Conservation (phyloP, 768 basidiomycete genomes). For the Boletus fagicola region DNA sequence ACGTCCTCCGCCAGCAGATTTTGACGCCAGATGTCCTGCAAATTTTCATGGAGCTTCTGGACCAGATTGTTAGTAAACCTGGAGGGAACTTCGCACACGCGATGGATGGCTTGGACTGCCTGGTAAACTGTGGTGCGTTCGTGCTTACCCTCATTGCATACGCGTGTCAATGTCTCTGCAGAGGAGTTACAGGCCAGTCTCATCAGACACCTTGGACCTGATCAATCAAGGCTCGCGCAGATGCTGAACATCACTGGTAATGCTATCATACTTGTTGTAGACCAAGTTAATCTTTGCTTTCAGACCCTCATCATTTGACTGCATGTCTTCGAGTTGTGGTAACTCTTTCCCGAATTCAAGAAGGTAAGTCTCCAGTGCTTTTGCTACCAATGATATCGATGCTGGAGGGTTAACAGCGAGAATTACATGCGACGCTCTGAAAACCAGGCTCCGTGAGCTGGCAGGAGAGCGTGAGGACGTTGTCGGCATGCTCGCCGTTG, state of each 20-base stretch:
- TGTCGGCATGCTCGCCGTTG: conserved; percentile 3
- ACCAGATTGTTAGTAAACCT: too few relatives aligned
- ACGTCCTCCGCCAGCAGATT: not conserved
- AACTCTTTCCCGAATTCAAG: not conserved
- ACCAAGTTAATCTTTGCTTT: not conserved
- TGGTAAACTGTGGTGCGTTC: conserved; percentile 12
- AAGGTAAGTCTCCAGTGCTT: conserved; percentile 2
- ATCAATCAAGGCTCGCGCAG: not conserved
- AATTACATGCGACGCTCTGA: not conserved
- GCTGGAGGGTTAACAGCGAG: not conserved
- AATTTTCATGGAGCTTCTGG: not conserved
- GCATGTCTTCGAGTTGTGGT: not conserved
- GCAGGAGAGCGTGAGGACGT: not conserved
- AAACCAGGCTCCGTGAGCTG: conserved; percentile 7
- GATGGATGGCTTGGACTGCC: conserved; percentile 14
- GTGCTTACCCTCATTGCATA: not conserved
- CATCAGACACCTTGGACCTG: too few relatives aligned
- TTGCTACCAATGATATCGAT: not conserved
- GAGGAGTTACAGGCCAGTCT: not conserved
- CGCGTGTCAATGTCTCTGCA: not conserved
- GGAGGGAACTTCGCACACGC: conserved; percentile 5
- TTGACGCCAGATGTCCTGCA: conserved; percentile 1
- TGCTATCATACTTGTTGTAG: not conserved
- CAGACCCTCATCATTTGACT: not conserved
- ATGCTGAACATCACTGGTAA: not conserved